Evolutionary conservation across 805 yeast species (phyloP).

Genomic region (Candida cerambycidarum): DNA sequence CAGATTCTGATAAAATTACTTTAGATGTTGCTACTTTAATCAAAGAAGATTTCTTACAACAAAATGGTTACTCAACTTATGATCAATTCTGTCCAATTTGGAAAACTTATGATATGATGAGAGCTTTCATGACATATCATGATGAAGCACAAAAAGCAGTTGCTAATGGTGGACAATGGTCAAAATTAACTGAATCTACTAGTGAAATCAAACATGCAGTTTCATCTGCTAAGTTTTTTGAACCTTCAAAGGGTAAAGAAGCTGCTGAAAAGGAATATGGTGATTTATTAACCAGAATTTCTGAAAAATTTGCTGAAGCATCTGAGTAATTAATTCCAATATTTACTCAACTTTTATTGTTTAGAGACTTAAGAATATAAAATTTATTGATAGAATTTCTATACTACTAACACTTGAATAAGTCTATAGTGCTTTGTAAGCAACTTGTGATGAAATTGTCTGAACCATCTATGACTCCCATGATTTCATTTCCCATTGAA

Average conservation of each 20-base stretch:
- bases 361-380: not conserved
- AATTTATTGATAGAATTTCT: not conserved
- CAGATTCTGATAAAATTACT: constrained; percentile 95
- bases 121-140: constrained; percentile 82
- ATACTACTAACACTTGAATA: constrained; percentile 16
- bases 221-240: constrained; percentile 92
- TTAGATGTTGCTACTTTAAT: constrained; percentile 88
- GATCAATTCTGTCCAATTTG: constrained; percentile 99
- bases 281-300: constrained; percentile 67
- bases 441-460: constrained; percentile 15
- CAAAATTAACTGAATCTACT: constrained; percentile 85
- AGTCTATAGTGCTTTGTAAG: constrained; percentile 19
- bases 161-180: constrained; percentile 92
- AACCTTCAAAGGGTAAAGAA: constrained; percentile 88
- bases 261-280: constrained; percentile 77
- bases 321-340: constrained; percentile 57
- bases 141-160: constrained; percentile 98
- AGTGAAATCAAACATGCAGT: constrained; percentile 90
- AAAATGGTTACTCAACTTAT: constrained; percentile 96
- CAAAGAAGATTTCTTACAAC: constrained; percentile 98
- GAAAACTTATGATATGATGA: constrained; percentile 99
- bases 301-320: constrained; percentile 94
- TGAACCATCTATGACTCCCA: constrained; percentile 12
- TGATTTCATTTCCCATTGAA: constrained; percentile 12
- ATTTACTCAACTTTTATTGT: too few species aligned